Evolutionary conservation across 768 basidiomycete genomes (phyloP), one percentile per base, ranked within the genome.

Genomic region (Auricularia cornea): DNA sequence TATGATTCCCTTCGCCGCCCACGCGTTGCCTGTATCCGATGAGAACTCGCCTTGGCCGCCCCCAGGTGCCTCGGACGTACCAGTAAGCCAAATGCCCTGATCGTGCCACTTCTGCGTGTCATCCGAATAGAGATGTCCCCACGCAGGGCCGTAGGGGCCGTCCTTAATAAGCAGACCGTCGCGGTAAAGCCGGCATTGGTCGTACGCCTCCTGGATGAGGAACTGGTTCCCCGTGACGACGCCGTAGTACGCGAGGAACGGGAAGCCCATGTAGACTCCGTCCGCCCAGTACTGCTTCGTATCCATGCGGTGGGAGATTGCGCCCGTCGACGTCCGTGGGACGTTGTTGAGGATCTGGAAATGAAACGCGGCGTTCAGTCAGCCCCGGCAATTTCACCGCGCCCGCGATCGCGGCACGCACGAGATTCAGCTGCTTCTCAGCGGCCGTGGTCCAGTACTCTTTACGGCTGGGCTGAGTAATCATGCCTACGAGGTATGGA

Each of bases 181-280:
- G 26, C 79, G 77, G 65, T 81, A 80, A 5, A 79, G 71, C 23
- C 71, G 66, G 62, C 76, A 77, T 66, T 81, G 77, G 48, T 73
- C 70, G 65, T 79, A 79, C 3, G 75, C 78, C 30, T 71, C 68
- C 62, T 77, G 72, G 3, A 81, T 64, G 23, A 80, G 73, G 18
- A 73, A 72, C 59, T 74, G 71, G 65, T 80, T 76, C 14, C 66
- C 62, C 26, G 66, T 69, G 28, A 73, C 65, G 3, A 71, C 77
- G 5, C 74, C 80, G 66, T 76, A 78, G 66, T 73, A 76, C 28
- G 79, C 78, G 32, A 81, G 70, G 69, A 77, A 81, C 12, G 79
- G 79, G 30, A 77, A 77, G 3, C 75, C 79, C 78, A 79, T 79
- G 67, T 74, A 79, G 0, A 79, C 73, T 18, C 68, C 73, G 64